These are phyloP conservation scores for Helicocarpus griseus DNA, from an alignment of 2,329 filamentous ascomycete genomes.

Conservation along the genomic window DNA sequence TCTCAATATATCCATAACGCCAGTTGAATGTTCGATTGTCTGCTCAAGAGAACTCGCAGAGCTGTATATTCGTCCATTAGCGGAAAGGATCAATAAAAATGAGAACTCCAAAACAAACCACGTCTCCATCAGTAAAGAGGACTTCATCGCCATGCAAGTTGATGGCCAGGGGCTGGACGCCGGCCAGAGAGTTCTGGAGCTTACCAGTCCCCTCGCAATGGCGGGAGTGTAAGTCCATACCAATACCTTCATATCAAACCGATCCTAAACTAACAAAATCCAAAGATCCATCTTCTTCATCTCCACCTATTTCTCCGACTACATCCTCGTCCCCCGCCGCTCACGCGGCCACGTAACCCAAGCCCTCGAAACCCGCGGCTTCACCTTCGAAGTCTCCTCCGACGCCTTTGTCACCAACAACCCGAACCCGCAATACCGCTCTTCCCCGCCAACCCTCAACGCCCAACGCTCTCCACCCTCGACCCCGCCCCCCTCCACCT, in stretches of 20 bases:
- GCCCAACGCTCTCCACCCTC: conserved; percentile 35
- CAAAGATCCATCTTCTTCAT: conserved; percentile 87
- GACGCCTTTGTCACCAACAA: conserved; percentile 55
- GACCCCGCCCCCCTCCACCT: conserved; percentile 67
- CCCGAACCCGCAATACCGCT: conserved; percentile 39
- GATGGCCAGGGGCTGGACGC: conserved; percentile 85
- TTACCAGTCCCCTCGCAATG: conserved; percentile 82
- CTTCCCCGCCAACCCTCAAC: conserved; percentile 23
- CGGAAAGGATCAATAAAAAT: conserved; percentile 49
- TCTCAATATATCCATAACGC: conserved; percentile 86
- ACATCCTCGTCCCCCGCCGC: conserved; percentile 77
- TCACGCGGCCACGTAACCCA: conserved; percentile 64
- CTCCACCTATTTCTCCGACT: conserved; percentile 95
- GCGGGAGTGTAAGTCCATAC: conserved; percentile 60
- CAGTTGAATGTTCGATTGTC: conserved; percentile 84
- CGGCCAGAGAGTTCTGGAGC: conserved; percentile 78
- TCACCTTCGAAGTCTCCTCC: conserved; percentile 65
- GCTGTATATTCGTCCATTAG: conserved; percentile 64
- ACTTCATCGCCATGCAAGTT: conserved; percentile 82
- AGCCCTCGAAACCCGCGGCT: conserved; percentile 68
- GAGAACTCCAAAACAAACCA: conserved; percentile 26
- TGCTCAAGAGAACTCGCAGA: conserved; percentile 68
- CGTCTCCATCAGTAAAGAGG: conserved; percentile 69
- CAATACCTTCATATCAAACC: neutral
- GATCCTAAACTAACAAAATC: neutral